Evolutionary conservation across 148 eudicot species (phyloP).

Genomic region (Rhododendron kiyosumense): DNA sequence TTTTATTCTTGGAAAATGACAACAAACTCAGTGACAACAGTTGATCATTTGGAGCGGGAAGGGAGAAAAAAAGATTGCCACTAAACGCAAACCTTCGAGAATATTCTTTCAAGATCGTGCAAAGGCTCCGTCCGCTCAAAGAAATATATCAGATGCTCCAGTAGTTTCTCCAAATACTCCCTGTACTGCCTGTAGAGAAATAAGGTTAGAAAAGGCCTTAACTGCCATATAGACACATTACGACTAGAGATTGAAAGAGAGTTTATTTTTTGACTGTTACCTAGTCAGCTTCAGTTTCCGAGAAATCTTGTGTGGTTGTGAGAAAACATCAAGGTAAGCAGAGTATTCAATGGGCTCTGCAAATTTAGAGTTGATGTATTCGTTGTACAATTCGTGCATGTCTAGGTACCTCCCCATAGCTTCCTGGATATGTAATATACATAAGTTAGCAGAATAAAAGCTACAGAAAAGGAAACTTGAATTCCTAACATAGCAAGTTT

Average conservation of each 20-base stretch:
- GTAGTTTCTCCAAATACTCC: slow-evolving; percentile 70
- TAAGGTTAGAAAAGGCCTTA: neutral
- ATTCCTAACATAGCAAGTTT: neutral
- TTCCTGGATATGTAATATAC: slow-evolving; percentile 51
- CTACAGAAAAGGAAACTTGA: neutral
- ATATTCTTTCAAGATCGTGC: slow-evolving; percentile 87
- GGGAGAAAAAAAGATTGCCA: neutral
- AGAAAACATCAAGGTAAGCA: slow-evolving; percentile 68
- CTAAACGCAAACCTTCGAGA: slow-evolving; percentile 46
- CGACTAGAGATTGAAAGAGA: neutral
- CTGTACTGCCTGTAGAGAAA: slow-evolving; percentile 61
- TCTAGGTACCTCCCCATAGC: slow-evolving; percentile 83
- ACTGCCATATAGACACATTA: neutral
- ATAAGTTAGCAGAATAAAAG: neutral
- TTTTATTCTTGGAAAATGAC: neutral
- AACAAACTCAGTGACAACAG: neutral
- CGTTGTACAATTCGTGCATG: slow-evolving; percentile 83
- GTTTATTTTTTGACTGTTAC: slow-evolving; percentile 23
- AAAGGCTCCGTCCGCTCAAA: slow-evolving; percentile 90
- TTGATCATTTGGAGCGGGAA: neutral
- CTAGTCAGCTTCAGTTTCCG: slow-evolving; percentile 63
- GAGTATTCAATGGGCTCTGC: slow-evolving; percentile 78
- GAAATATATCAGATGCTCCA: slow-evolving; percentile 73
- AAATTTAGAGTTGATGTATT: slow-evolving; percentile 83
- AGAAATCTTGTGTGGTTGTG: slow-evolving; percentile 59